Percentiles rank a stretch among this genome's conserved stretches.
These are phyloP conservation scores for Fusarium chaquense DNA, from an alignment of 2,329 filamentous ascomycete genomes.

Conservation along the genomic window DNA sequence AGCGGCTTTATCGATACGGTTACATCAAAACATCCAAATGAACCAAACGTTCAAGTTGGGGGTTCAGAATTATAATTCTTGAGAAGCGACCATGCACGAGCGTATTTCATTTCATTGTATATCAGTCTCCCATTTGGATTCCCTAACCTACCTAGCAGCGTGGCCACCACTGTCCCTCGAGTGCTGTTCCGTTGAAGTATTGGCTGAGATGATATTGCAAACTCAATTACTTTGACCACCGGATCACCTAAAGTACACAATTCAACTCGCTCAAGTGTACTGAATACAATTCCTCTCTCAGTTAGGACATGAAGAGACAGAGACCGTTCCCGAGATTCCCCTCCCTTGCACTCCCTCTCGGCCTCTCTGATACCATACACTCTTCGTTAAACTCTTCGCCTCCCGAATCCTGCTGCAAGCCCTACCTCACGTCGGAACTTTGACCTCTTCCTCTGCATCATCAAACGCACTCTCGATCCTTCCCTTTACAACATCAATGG, in stretches of 20 bases:
- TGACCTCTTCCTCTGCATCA: not conserved
- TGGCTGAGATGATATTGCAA: not conserved
- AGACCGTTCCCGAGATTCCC: not conserved
- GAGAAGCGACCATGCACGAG: not conserved
- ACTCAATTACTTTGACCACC: not conserved
- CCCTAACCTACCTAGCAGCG: too few species aligned
- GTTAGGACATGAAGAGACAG: not conserved
- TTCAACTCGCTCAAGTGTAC: too few species aligned
- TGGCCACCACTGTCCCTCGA: not conserved
- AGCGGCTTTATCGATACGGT: not conserved
- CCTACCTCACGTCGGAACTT: constrained; percentile 13
- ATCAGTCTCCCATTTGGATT: not conserved
- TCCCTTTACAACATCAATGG: constrained; percentile 58
- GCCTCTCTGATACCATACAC: not conserved
- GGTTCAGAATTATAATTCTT: not conserved
- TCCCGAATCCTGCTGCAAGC: constrained; percentile 23
- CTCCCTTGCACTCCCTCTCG: not conserved
- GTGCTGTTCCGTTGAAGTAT: not conserved
- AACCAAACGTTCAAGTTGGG: not conserved
- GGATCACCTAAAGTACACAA: not conserved
- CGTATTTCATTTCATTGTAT: not conserved
- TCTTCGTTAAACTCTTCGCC: constrained; percentile 9
- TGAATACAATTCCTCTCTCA: not conserved
- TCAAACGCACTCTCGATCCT: constrained; percentile 57
- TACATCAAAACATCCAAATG: not conserved